Evolutionary conservation across 306 rosid species (phyloP).

Genomic region (Dryas drummondii): DNA sequence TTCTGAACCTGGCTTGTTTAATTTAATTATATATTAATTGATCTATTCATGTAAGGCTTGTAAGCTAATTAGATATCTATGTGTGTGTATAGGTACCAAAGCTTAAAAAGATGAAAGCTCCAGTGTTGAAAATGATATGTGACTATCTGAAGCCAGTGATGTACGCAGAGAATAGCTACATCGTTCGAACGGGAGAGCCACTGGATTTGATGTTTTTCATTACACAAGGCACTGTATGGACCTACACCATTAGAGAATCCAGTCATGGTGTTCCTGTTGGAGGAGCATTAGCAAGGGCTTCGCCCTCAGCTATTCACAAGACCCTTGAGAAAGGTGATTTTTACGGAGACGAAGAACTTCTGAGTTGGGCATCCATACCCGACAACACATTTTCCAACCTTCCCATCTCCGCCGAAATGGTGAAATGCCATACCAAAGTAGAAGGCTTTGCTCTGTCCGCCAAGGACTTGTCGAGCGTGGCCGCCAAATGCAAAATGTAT

Average conservation of each 20-base stretch:
- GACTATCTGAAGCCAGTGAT: conserved; percentile 6
- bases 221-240: conserved; percentile 9
- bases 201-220: conserved; percentile 7
- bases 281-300: too few relatives aligned
- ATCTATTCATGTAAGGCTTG: too few relatives aligned
- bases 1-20: too few relatives aligned
- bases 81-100: background rate
- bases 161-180: background rate
- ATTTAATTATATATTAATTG: too few relatives aligned
- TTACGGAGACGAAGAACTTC: background rate
- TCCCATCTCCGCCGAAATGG: background rate
- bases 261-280: too few relatives aligned
- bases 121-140: background rate
- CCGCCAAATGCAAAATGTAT: background rate
- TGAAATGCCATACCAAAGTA: conserved; percentile 1
- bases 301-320: too few relatives aligned
- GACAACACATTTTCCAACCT: background rate
- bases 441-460: background rate
- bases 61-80: background rate
- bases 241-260: background rate
- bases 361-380: background rate
- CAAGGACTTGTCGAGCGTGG: background rate
- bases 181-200: background rate
- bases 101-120: background rate
- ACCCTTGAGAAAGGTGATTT: conserved; percentile 1